Base-by-base conservation (phyloP, 108 stramenopile species). In the Cylindrotheca fusiformis region DNA sequence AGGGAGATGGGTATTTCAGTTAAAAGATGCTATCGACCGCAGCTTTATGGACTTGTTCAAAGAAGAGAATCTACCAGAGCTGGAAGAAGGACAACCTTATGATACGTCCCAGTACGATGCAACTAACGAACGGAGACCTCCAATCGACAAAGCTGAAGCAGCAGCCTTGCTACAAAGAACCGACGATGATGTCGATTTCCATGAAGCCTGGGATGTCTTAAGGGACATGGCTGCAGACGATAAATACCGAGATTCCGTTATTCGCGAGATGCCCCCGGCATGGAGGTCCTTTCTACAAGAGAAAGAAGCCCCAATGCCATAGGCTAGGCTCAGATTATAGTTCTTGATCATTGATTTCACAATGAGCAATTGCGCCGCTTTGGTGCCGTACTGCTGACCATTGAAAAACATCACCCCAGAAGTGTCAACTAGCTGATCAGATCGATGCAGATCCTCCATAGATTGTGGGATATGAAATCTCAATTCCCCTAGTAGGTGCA, bases 1-100 rank as follows among this genome's bases (percentile, higher is more conserved):
- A 53, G 94, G 94, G 20, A 87, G 85, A 54, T 95, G 94, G 94
- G 94, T 95, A 6, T 87, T 87, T 63, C 48, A 88, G 4, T 50
- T 95, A 49, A 95, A 95, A 59, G 77, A 92, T 61, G 55, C 65
- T 4, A 95, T 95, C 52, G 94, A 95, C 64, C 22, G 29, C 18
- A 82, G 79, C 60, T 95, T 95, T 50, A 85, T 95, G 87, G 75
- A 81, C 58, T 63, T 90, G 50, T 94, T 94, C 63, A 52, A 77
- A 41, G 60, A 52, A 10, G 62, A 70, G 25, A 73, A 85, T 32
- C 59, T 88, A 14, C 74, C 77, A 32, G 49, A 58, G 19, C 20
- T 72, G 31, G 58, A 71, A 47, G 47, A 66, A 20, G 65, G 64
- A 54, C 47, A 65, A 63, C 52, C 72, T 2, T 83, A 77, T 58